Base-by-base conservation (phyloP, 208 protist species). In the Leishmania amazonensis region DNA sequence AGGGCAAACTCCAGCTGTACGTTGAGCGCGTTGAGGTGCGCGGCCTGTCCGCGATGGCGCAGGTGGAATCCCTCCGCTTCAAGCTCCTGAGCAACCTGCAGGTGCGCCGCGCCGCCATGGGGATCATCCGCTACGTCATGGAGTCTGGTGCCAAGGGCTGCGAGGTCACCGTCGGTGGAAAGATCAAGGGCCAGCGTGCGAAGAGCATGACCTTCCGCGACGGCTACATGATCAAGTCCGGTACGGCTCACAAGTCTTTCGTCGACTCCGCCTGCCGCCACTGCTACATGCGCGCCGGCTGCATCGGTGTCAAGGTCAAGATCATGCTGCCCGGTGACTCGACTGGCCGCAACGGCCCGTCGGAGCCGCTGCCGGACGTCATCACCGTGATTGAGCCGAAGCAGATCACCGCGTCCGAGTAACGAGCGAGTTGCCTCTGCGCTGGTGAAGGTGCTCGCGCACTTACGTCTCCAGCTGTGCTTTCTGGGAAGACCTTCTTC, bases 181-280 rank as follows among this genome's bases (percentile, higher is more conserved):
- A 99, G 95, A 94, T 99, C 71, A 97, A 99, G 86, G 99, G 97
- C 60, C 99, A 99, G 92, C 98, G 99, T 92, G 99, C 99, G 73
- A 99, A 99, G 95, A 85, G 87, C 80, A 99, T 99, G 98, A 99
- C 99, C 88, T 99, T 99, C 98, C 94, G 93, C 74, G 99, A 99
- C 77, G 99, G 99, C 78, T 99, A 99, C 93, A 99, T 99, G 99
- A 99, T 99, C 92, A 99, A 98, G 88, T 98, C 98, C 68, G 98
- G 98, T 91, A 91, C 99, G 54, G 95, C 98, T 65, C 89, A 92
- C 76, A 95, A 96, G 81, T 76, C 91, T 64, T 99, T 99, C 87
- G 93, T 99, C 28, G 98, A 99, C 91, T 84, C 79, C 77, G 99
- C 99, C 82, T 93, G 96, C 62, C 93, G 99, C 78, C 98, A 99